Base-by-base conservation (phyloP, 805 yeast species). In the Ogataea dorogensis region DNA sequence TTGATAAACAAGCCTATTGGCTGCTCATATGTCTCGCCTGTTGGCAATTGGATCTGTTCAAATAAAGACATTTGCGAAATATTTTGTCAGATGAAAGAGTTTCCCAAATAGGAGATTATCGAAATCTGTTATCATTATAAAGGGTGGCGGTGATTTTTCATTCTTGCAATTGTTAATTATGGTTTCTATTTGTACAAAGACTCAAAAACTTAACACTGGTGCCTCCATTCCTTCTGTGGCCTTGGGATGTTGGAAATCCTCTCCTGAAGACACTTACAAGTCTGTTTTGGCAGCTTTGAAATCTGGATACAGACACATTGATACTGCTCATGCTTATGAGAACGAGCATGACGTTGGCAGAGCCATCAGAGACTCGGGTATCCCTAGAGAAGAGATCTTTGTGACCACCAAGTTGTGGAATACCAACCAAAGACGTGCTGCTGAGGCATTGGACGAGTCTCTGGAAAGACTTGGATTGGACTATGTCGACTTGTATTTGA, bases 401-500 rank as follows among this genome's bases (percentile, higher is more conserved):
- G 64, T 84, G 48, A 81, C 88, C 47, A 83, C 91, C 40, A 84
- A 84, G 56, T 65, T 84, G 42, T 75, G 81, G 79, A 65, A 70
- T 41, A 64, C 75, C 10, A 68, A 70, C 47, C 79, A 77, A 64
- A 40, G 46, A 43, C 53, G 61, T 28, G 79, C 79, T 9, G 73
- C 54, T 22, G 63, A 54, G 14, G 83, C 82, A 8, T 60, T 85
- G 25, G 70, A 76, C 8, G 64, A 61, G 32, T 80, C 89, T 5
- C 67, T 86, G 51, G 50, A 69, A 48, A 76, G 79, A 52, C 67
- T 86, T 43, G 79, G 79, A 0, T 53, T 84, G 48, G 91, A 81
- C 33, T 86, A 86, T 52, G 81, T 86, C 35, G 95, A 86, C 56
- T 64, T 86, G 41, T 79, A 79, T 56, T 69, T 86, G 54, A 71